phyloP scores from a whole-genome alignment of 495 filamentous ascomycete species.

The Penicillium malachiteum region DNA sequence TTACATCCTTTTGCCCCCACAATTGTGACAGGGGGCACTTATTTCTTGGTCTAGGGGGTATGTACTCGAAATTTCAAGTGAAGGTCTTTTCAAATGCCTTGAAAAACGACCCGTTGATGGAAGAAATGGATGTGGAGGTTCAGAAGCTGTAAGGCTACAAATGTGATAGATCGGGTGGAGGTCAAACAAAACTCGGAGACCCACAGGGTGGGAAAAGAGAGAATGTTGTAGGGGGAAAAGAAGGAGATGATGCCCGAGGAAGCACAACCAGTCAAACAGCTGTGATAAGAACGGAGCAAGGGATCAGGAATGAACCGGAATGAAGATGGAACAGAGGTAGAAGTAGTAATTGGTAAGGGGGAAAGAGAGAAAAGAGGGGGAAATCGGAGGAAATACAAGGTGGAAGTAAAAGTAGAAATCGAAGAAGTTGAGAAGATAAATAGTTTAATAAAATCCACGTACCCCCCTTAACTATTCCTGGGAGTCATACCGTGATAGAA shows the following conservation, averaged over 20 bases:
- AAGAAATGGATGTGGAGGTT: too few species aligned
- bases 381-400: background rate
- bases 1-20: constrained; percentile 14
- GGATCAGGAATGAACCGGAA: constrained; percentile 10
- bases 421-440: too few species aligned
- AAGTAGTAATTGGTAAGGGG: background rate
- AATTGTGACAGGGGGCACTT: background rate
- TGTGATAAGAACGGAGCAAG: constrained; percentile 13
- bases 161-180: constrained; percentile 5
- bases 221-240: constrained; percentile 7
- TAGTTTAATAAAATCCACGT: too few species aligned
- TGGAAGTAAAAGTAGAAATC: background rate
- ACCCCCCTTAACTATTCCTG: too few species aligned
- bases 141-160: background rate
- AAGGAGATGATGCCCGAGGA: background rate
- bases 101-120: too few species aligned
- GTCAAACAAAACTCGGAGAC: constrained; percentile 4
- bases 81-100: too few species aligned
- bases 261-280: constrained; percentile 9
- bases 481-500: background rate
- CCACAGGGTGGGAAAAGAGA: background rate
- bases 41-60: too few species aligned
- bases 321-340: background rate
- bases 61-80: too few species aligned
- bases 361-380: background rate